These are phyloP conservation scores for Crithidia sp. DNA, from an alignment of 208 protist genomes.

Conservation along the genomic window DNA sequence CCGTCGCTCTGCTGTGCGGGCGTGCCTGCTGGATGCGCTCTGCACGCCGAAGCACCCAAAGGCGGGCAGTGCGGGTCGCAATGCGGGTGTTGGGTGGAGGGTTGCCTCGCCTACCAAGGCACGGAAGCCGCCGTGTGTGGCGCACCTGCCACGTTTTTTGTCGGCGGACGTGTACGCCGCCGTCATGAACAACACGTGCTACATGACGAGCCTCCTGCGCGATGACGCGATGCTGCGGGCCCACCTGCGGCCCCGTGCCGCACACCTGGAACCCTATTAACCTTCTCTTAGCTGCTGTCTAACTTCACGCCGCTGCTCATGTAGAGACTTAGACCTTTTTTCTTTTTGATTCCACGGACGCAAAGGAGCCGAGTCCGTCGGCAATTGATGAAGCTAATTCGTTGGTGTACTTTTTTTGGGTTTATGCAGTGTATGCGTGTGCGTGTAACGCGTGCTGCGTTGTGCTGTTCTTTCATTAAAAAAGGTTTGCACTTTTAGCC, in stretches of 20 bases:
- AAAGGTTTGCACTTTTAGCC: neutral
- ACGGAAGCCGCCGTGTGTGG: neutral
- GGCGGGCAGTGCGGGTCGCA: conserved; percentile 1
- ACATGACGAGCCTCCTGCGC: conserved; percentile 62
- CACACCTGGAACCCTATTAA: conserved; percentile 51
- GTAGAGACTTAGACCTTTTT: neutral
- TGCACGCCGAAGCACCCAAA: conserved; percentile 6
- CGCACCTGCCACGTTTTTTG: conserved; percentile 47
- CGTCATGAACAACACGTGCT: conserved; percentile 77
- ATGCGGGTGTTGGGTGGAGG: neutral
- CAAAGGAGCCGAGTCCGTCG: neutral
- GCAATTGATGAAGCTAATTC: too few relatives aligned
- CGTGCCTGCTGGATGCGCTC: conserved; percentile 29
- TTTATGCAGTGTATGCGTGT: too few relatives aligned
- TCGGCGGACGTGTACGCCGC: conserved; percentile 26
- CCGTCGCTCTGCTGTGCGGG: conserved; percentile 25
- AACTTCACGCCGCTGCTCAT: neutral
- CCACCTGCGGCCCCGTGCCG: conserved; percentile 41
- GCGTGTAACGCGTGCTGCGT: too few relatives aligned
- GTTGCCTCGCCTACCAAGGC: too few relatives aligned
- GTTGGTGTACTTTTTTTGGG: too few relatives aligned
- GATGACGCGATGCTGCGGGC: conserved; percentile 45
- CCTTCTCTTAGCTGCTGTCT: neutral
- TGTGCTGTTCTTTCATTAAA: too few relatives aligned
- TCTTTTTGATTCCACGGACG: neutral